These are phyloP conservation scores for Luffa acutangula DNA, from an alignment of 306 rosid genomes.

Conservation along the genomic window DNA sequence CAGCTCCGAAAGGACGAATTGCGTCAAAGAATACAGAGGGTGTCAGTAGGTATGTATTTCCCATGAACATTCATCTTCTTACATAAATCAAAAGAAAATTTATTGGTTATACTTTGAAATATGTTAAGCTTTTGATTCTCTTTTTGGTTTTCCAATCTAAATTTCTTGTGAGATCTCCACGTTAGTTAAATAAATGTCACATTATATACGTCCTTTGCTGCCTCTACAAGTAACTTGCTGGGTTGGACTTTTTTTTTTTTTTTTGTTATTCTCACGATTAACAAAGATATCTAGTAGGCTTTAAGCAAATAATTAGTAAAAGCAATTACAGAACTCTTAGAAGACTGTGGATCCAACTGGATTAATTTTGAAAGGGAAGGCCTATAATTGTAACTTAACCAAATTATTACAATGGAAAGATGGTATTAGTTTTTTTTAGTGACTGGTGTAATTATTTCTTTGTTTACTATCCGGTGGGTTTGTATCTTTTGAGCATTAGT, in stretches of 20 bases:
- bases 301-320: neutral
- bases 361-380: neutral
- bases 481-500: too few relatives aligned
- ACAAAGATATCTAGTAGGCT: neutral
- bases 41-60: constrained; percentile 51
- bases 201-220: neutral
- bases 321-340: neutral
- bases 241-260: neutral
- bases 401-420: neutral
- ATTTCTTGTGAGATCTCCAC: neutral
- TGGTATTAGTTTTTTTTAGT: neutral
- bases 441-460: neutral
- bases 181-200: neutral
- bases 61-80: neutral
- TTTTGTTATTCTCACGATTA: neutral
- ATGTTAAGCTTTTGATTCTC: neutral
- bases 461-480: too few relatives aligned
- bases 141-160: neutral
- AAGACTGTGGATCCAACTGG: neutral
- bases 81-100: neutral
- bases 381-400: neutral
- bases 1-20: constrained; percentile 92
- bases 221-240: neutral
- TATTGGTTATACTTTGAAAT: neutral
- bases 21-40: constrained; percentile 54